phyloP scores from a whole-genome alignment of 2,329 filamentous ascomycete genomes.

The Calycina herbarum region DNA sequence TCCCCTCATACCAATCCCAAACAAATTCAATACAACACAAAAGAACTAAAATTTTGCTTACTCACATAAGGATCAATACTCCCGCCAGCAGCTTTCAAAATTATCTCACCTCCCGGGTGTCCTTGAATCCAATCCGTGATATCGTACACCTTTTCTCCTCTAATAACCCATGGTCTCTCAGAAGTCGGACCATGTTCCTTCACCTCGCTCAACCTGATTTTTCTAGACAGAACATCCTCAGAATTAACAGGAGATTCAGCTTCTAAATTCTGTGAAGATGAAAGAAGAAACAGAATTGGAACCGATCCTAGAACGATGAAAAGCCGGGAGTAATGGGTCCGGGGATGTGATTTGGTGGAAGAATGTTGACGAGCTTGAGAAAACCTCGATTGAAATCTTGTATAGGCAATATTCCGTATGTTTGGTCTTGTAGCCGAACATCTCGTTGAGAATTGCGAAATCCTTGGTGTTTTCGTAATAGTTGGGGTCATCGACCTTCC shows the following conservation, averaged over 20 bases:
- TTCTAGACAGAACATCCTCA: neutral
- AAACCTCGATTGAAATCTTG: neutral
- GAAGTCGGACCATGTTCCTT: conserved; percentile 54
- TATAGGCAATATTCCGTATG: neutral
- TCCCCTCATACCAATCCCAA: neutral
- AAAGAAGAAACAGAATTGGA: neutral
- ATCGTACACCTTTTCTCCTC: conserved; percentile 65
- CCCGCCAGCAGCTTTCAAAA: conserved; percentile 63
- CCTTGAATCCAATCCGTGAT: conserved; percentile 68
- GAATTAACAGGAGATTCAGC: conserved; percentile 7
- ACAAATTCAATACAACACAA: neutral
- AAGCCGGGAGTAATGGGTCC: neutral
- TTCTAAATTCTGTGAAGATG: neutral
- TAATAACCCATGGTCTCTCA: conserved; percentile 61
- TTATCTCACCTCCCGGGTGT: conserved; percentile 68
- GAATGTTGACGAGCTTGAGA: neutral
- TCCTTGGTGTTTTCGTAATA: neutral
- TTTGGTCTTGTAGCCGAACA: neutral
- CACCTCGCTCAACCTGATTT: conserved; percentile 47
- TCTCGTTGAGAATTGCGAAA: neutral
- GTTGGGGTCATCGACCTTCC: neutral
- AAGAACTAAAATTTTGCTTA: neutral
- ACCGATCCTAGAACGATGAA: neutral
- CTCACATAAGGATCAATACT: conserved; percentile 53
- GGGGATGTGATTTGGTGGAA: neutral